Percentiles rank a stretch among this genome's conserved stretches.
Evolutionary conservation across 108 stramenopile species (phyloP).

Genomic region (Cyclotella baltica): DNA sequence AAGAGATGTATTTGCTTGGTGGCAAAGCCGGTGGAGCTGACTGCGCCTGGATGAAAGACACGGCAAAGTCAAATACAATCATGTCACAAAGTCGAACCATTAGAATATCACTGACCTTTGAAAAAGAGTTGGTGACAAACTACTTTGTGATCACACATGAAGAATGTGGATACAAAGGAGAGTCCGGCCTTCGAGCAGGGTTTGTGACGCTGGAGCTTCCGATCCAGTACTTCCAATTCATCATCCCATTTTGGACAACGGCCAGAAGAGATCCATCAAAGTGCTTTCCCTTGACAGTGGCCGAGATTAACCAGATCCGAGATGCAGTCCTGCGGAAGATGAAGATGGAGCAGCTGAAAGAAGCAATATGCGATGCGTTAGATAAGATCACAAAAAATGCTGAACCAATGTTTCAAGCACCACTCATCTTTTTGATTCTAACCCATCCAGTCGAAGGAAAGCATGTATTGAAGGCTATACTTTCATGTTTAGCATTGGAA

Average conservation of each 20-base stretch:
- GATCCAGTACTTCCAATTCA: background rate
- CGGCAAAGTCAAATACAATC: background rate
- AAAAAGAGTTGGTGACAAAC: background rate
- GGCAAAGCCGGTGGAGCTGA: slow-evolving; percentile 12
- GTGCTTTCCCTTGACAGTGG: slow-evolving; percentile 1
- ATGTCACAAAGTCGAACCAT: background rate
- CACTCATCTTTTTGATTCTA: slow-evolving; percentile 1
- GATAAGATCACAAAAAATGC: slow-evolving; percentile 8
- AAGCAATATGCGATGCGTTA: background rate
- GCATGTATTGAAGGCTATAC: background rate
- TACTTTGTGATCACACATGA: slow-evolving; percentile 14
- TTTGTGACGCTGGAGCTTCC: slow-evolving; percentile 1
- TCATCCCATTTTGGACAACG: slow-evolving; percentile 8
- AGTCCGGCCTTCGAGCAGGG: background rate
- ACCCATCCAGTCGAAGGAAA: slow-evolving; percentile 11
- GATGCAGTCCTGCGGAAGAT: background rate
- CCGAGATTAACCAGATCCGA: background rate
- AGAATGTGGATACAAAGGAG: background rate
- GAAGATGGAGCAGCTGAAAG: slow-evolving; percentile 9
- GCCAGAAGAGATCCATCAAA: background rate
- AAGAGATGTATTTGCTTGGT: background rate
- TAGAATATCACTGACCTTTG: slow-evolving; percentile 6
- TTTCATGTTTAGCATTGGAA: background rate
- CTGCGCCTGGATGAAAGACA: slow-evolving; percentile 10
- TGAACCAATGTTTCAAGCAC: background rate